Conservation (phyloP, 495 filamentous ascomycete genomes). For the Aspergillus bertholletiae region DNA sequence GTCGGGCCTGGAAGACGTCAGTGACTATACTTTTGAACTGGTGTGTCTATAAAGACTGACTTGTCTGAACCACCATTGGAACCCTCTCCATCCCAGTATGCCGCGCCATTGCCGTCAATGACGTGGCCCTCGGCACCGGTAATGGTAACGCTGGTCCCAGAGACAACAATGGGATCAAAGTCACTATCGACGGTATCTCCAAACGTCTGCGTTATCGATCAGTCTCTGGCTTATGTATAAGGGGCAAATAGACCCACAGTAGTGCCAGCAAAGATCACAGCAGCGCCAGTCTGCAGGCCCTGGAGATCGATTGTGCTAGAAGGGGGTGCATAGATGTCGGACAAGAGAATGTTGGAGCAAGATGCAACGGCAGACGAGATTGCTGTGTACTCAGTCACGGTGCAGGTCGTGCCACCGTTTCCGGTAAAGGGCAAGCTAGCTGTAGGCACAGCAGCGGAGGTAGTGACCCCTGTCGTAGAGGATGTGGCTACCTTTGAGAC, state of each 20-base stretch:
- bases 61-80: conserved; percentile 43
- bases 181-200: conserved; percentile 29
- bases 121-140: conserved; percentile 32
- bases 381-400: conserved; percentile 38
- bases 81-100: conserved; percentile 49
- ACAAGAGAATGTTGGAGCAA: conserved; percentile 37
- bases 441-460: conserved; percentile 1
- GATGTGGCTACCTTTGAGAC: conserved; percentile 2
- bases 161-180: conserved; percentile 38
- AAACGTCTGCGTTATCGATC: conserved; percentile 26
- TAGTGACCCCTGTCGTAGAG: conserved; percentile 6
- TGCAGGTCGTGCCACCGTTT: conserved; percentile 29
- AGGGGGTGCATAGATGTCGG: conserved; percentile 32
- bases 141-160: conserved; percentile 38
- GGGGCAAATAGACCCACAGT: conserved; percentile 11
- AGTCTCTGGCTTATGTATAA: neutral
- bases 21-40: neutral
- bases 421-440: conserved; percentile 4
- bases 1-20: conserved; percentile 29
- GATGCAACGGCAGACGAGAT: conserved; percentile 40
- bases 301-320: conserved; percentile 33
- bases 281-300: conserved; percentile 32
- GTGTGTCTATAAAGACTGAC: conserved; percentile 7
- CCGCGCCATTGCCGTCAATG: conserved; percentile 43
- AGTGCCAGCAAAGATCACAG: conserved; percentile 40